Base-by-base conservation (phyloP, 2,329 filamentous ascomycete species). In the Sporothrix phasma region DNA sequence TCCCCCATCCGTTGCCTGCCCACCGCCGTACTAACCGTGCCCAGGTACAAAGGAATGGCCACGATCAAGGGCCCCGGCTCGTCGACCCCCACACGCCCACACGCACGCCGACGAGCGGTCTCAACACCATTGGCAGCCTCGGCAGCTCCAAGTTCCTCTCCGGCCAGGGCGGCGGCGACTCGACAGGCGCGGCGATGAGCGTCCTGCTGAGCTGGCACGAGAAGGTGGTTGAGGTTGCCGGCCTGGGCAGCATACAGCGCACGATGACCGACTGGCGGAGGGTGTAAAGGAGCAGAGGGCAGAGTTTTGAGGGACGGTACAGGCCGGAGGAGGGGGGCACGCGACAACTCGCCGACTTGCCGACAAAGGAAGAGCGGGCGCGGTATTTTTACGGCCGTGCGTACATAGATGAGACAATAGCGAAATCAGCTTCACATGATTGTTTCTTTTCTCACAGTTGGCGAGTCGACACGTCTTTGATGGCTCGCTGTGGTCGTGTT, bases 201-300 rank as follows among this genome's bases (percentile, higher is more conserved):
- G 94, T 99, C 61, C 76, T 99, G 73, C 80, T 99, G 69, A 97
- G 92, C 77, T 99, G 94, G 94, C 94, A 99, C 74, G 94, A 99
- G 81, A 99, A 97, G 83, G 84, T 97, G 67, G 91, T 97, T 4
- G 94, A 99, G 72, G 87, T 97, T 72, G 90, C 92, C 43, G 94
- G 94, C 26, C 81, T 92, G 69, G 94, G 94, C 51, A 91, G 89
- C 75, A 94, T 99, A 76, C 90, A 92, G 67, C 85, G 94, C 71
- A 91, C 91, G 69, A 97, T 99, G 92, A 94, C 91, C 47, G 94
- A 99, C 80, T 90, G 93, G 79, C 87, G 94, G 73, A 94, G 89
- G 71, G 93, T 95, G 70, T 96, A 79, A 80, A n/a, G 19, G 11
- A 13, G 39, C 13, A 15, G 34, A 15, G 22, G n/a, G 19, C 19